Percentiles rank a stretch among this genome's conserved stretches.
These are phyloP conservation scores for Penstemon eatonii DNA, from an alignment of 257 asterid genomes.

Conservation along the genomic window DNA sequence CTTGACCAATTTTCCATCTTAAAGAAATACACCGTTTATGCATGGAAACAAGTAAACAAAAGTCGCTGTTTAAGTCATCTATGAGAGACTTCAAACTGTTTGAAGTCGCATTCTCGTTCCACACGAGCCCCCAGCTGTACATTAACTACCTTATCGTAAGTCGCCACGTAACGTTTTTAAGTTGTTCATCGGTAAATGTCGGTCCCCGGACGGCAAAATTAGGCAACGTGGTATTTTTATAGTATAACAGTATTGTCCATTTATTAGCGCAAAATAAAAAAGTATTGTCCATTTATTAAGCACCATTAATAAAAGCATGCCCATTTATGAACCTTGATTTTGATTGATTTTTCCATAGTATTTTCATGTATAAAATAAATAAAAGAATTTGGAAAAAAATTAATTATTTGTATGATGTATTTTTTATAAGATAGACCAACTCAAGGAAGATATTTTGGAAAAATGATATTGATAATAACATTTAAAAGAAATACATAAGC, in stretches of 20 bases:
- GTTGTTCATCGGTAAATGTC: conserved; percentile 10
- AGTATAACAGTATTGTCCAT: not conserved
- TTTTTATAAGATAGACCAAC: no score
- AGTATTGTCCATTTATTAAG: not conserved
- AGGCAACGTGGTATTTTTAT: not conserved
- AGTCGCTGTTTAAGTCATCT: not conserved
- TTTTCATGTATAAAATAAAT: no score
- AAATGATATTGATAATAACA: not conserved
- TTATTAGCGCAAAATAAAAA: not conserved
- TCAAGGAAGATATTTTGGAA: not conserved
- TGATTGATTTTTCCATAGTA: no score
- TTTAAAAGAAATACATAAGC: not conserved
- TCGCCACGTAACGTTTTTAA: conserved; percentile 6
- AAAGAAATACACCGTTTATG: not conserved
- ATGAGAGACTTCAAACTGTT: not conserved
- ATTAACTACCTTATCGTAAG: not conserved
- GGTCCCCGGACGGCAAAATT: not conserved
- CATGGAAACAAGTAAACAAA: not conserved
- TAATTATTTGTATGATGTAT: no score
- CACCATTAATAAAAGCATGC: not conserved
- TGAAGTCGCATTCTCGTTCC: conserved; percentile 19
- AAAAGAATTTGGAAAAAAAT: no score
- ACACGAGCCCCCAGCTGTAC: conserved; percentile 7
- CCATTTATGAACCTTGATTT: no score
- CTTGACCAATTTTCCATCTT: conserved; percentile 9